A percentile compares a stretch with the other conserved stretches of the same genome.
phyloP scores from a whole-genome alignment of 2,329 filamentous ascomycete species.

The Aureobasidium sp. region DNA sequence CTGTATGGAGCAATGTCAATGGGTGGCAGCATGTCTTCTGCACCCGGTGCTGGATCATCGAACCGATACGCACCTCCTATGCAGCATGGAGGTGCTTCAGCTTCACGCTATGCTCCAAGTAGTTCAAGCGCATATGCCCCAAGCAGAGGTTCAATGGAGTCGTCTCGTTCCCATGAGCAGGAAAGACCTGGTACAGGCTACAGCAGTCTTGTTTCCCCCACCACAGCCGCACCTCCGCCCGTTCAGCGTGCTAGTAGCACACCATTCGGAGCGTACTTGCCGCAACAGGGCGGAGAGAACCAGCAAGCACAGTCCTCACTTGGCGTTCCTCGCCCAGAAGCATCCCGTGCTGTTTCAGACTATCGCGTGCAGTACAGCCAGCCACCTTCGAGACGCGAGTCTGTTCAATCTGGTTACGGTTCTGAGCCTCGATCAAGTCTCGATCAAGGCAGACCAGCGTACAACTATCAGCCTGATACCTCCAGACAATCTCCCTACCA shows the following conservation, averaged over 20 bases:
- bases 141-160: slow-evolving; percentile 11
- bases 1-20: slow-evolving; percentile 54
- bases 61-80: slow-evolving; percentile 23
- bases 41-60: slow-evolving; percentile 15
- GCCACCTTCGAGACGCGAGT: slow-evolving; percentile 21
- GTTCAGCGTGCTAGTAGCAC: slow-evolving; percentile 13
- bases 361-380: slow-evolving; percentile 21
- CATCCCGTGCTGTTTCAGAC: slow-evolving; percentile 21
- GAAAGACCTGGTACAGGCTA: slow-evolving; percentile 13
- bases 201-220: slow-evolving; percentile 2
- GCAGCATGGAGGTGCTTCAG: slow-evolving; percentile 1
- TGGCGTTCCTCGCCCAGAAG: slow-evolving; percentile 21
- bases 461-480: slow-evolving; percentile 10
- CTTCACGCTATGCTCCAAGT: slow-evolving; percentile 10
- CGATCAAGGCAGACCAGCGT: slow-evolving; percentile 8
- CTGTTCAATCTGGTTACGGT: slow-evolving; percentile 15
- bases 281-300: slow-evolving; percentile 11
- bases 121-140: slow-evolving; percentile 11
- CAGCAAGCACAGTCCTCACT: slow-evolving; percentile 14
- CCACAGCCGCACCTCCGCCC: not conserved
- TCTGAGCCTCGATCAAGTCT: slow-evolving; percentile 10
- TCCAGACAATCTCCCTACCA: slow-evolving; percentile 9
- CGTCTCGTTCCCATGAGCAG: slow-evolving; percentile 10
- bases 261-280: slow-evolving; percentile 12
- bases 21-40: slow-evolving; percentile 3